Percentiles rank a stretch among this genome's conserved stretches.
These are phyloP conservation scores for Sporothrix pseudoabietina DNA, from an alignment of 2,329 filamentous ascomycete genomes.

Conservation along the genomic window DNA sequence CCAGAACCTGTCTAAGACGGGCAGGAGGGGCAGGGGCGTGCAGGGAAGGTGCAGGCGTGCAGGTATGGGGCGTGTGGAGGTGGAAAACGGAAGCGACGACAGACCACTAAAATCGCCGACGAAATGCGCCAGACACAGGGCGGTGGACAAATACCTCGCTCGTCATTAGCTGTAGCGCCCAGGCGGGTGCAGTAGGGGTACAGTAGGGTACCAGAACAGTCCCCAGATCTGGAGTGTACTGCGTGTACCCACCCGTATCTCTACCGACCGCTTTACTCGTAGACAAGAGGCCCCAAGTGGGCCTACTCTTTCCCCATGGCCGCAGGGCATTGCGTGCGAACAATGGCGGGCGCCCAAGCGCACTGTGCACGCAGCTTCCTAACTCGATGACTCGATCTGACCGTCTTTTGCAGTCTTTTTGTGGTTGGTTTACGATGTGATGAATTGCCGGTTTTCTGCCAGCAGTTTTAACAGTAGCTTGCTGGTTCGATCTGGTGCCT, in stretches of 20 bases:
- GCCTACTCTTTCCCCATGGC: conserved; percentile 21
- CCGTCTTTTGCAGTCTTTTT: conserved; percentile 21
- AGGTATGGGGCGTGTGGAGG: not conserved
- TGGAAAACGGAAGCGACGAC: conserved; percentile 4
- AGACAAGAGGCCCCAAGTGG: conserved; percentile 19
- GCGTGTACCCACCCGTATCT: conserved; percentile 11
- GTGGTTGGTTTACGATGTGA: not conserved
- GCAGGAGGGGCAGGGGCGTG: conserved; percentile 15
- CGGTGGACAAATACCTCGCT: conserved; percentile 33
- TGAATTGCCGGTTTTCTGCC: not conserved
- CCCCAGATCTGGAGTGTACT: not conserved
- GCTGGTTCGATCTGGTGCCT: not conserved
- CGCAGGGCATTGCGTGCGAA: conserved; percentile 22
- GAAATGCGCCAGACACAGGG: conserved; percentile 29
- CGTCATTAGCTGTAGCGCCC: conserved; percentile 31
- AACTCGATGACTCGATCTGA: conserved; percentile 15
- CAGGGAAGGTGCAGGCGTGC: conserved; percentile 13
- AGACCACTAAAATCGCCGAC: conserved; percentile 27
- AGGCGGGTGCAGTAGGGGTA: conserved; percentile 16
- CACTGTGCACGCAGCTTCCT: conserved; percentile 16
- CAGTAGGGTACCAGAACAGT: not conserved
- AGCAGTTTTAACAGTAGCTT: not conserved
- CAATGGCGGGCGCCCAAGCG: not conserved
- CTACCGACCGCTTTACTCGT: conserved; percentile 6
- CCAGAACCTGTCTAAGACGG: conserved; percentile 6